Conservation (phyloP, 345 rosid genomes). For the Heritiera littoralis region DNA sequence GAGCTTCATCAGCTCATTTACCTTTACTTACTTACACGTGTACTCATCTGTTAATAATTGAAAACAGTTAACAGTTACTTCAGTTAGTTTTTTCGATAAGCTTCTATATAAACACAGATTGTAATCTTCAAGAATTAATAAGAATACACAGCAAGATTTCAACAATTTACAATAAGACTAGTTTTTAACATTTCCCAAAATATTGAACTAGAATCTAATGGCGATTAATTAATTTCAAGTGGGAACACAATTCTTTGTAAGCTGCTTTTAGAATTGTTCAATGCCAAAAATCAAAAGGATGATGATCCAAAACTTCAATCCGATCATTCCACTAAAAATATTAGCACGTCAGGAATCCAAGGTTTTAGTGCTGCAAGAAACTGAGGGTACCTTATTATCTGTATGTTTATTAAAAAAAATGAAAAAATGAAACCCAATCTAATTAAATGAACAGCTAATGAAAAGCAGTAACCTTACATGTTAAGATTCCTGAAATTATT, state of each 20-base stretch:
- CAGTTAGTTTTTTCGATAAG: no score
- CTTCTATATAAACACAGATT: no score
- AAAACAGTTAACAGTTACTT: no score
- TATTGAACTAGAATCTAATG: background rate
- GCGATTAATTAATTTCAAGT: background rate
- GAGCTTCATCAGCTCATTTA: no score
- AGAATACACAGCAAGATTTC: no score
- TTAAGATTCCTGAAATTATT: no score
- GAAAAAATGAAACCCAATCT: background rate
- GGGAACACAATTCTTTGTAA: background rate
- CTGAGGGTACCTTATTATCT: no score
- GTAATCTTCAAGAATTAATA: no score
- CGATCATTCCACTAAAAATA: background rate
- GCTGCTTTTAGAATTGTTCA: background rate
- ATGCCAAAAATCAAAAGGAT: background rate
- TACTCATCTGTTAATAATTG: no score
- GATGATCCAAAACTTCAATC: background rate
- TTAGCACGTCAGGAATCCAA: no score
- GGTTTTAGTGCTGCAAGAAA: no score
- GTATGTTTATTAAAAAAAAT: background rate
- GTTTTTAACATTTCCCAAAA: background rate
- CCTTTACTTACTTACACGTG: no score
- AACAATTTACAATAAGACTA: background rate
- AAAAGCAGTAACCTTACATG: background rate
- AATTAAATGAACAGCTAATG: background rate